Conservation (phyloP, 768 basidiomycete genomes). For the Tulasnella sp. region DNA sequence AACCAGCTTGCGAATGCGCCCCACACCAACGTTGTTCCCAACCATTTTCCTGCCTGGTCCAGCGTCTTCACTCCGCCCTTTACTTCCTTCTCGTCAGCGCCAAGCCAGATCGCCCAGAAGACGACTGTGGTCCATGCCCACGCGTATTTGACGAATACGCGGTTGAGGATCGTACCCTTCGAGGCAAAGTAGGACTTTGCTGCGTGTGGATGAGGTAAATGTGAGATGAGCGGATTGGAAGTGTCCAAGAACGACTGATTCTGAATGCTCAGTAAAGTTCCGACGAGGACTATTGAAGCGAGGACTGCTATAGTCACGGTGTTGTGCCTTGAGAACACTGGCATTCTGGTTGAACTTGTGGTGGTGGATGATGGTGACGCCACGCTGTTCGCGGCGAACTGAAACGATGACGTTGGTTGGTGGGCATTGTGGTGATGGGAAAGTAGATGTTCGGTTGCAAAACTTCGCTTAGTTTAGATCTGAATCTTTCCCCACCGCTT, state of each 20-base stretch:
- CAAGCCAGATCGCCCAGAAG: conserved; percentile 48
- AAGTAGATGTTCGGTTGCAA: background rate
- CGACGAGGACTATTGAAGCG: conserved; percentile 37
- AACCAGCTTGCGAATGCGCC: conserved; percentile 73
- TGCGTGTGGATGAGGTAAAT: conserved; percentile 57
- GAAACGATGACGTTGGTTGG: background rate
- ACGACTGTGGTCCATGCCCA: conserved; percentile 83
- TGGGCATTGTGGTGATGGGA: background rate
- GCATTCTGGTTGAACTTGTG: background rate
- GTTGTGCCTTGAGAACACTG: conserved; percentile 4
- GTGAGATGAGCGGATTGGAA: conserved; percentile 58
- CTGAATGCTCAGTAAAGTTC: conserved; percentile 54
- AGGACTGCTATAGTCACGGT: background rate
- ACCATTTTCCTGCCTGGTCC: conserved; percentile 39
- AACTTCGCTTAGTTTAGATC: background rate
- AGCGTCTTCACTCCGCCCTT: background rate
- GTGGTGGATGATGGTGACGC: background rate
- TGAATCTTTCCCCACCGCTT: background rate
- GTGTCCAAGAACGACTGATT: conserved; percentile 72
- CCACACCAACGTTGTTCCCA: conserved; percentile 54
- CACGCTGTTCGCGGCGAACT: background rate
- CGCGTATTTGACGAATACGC: conserved; percentile 75
- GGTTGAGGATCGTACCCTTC: conserved; percentile 65
- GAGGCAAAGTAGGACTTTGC: conserved; percentile 8
- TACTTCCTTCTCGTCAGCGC: conserved; percentile 27